Percentiles rank a stretch among this genome's conserved stretches.
Conservation (phyloP, 306 rosid species). For the Castanea crenata region DNA sequence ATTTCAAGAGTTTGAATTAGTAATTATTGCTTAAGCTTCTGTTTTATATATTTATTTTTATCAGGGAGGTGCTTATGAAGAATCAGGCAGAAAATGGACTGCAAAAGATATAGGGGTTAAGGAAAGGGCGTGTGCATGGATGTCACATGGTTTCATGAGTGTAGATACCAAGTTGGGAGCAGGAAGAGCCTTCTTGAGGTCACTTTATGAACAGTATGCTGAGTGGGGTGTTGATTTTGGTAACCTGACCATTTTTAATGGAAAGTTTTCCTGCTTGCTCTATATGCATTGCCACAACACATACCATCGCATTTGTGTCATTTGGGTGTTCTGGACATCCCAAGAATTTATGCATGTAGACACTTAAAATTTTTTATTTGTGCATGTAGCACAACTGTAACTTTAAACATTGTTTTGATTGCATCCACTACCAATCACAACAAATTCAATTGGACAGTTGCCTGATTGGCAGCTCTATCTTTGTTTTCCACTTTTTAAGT, state of each 20-base stretch:
- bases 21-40: constrained; percentile 17
- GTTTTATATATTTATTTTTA: constrained; percentile 14
- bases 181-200: constrained; percentile 81
- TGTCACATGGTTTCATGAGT: constrained; percentile 92
- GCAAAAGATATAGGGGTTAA: constrained; percentile 77
- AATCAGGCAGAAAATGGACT: constrained; percentile 68
- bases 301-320: constrained; percentile 7
- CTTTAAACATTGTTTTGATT: background rate
- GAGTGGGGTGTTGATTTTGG: constrained; percentile 96
- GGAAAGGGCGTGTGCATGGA: constrained; percentile 82
- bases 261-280: constrained; percentile 17
- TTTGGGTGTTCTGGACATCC: constrained; percentile 2
- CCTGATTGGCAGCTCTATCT: background rate
- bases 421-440: background rate
- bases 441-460: constrained; percentile 1
- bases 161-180: constrained; percentile 75
- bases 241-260: constrained; percentile 32
- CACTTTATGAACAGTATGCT: constrained; percentile 82
- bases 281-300: background rate
- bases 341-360: constrained; percentile 9
- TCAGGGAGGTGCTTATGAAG: constrained; percentile 67
- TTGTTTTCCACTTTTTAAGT: constrained; percentile 6
- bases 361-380: background rate
- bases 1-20: background rate
- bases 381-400: background rate